These are phyloP conservation scores for Amphibolis antarctica DNA, from an alignment of 106 monocot species.

Conservation along the genomic window DNA sequence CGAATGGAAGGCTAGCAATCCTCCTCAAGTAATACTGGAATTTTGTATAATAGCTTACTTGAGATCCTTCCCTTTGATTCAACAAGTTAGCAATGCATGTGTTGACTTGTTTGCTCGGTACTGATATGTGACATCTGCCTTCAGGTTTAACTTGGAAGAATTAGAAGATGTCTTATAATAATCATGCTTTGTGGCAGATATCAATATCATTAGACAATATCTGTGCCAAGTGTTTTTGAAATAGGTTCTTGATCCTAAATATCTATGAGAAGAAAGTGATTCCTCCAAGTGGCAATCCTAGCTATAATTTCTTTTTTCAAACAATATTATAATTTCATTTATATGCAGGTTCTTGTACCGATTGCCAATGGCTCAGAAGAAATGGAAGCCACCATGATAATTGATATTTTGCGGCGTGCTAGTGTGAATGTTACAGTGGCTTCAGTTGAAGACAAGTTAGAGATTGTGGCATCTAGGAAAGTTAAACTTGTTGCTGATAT, in stretches of 20 bases:
- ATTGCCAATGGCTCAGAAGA: constrained; percentile 89
- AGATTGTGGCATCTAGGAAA: constrained; percentile 81
- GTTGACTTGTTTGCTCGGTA: too few species aligned
- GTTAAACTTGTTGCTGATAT: constrained; percentile 71
- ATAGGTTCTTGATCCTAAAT: too few species aligned
- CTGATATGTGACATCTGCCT: too few species aligned
- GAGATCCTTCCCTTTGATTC: background rate
- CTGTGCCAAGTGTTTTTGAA: too few species aligned
- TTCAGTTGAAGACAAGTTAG: constrained; percentile 64
- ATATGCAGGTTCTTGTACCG: constrained; percentile 67
- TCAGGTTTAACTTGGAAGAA: too few species aligned
- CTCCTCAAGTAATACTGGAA: constrained; percentile 50
- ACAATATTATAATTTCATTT: background rate
- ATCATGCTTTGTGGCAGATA: too few species aligned
- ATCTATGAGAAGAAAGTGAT: background rate
- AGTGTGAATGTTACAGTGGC: constrained; percentile 61
- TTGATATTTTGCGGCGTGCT: constrained; percentile 64
- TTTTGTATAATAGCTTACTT: background rate
- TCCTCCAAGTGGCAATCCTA: background rate
- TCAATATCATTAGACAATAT: too few species aligned
- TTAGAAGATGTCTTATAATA: too few species aligned
- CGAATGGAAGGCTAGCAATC: constrained; percentile 45
- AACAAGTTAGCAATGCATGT: too few species aligned
- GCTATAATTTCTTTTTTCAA: background rate
- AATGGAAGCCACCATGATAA: constrained; percentile 84